Evolutionary conservation across 768 basidiomycete genomes (phyloP), one percentile per base, ranked within the genome.

Genomic region (Roridomyces roridus): DNA sequence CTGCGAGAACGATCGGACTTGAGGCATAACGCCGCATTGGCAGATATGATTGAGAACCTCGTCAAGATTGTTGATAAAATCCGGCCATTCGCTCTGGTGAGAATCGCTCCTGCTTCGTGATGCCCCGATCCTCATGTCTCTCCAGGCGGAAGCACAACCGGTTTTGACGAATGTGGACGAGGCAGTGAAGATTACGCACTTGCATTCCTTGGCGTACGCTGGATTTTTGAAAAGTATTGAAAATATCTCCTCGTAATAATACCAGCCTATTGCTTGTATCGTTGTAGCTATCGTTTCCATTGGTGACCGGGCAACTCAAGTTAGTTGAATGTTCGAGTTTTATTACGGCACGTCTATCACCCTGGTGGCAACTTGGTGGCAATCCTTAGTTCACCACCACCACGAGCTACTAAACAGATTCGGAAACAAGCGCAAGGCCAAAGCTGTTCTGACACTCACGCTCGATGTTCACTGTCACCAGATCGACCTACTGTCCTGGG

Each of bases 21-120:
- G n/a, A 77, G 87, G 48, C 89, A 91, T 70, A 81, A 75, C 51
- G 87, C 87, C 10, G 90, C 91, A 5, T 66, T 91, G 42, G 81
- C 87, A 24, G 85, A 86, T 64, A 93, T 94, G 88, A 81, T 86
- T 43, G 76, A 82, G 3, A 77, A 80, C n/a, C 66, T 94, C 55
- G 79, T 89, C 36, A 71, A 72, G 18, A 74, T 82, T 35, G 78
- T 88, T 31, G 87, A 89, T 66, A 82, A 80, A 55, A 75, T 82
- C 46, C 81, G 79, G 51, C 88, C 89, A 10, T 70, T 84, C 5
- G 78, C 80, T 14, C 67, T 91, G 71, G 91, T 91, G 60, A 51
- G 40, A 86, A 79, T 18, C 56, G 36, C 45, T 29, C 45, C 45
- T 39, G 51, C 12, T 56, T 48, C 37, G 25, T 50, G 34, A 46